Evolutionary conservation across 106 monocot genomes (phyloP), one percentile per base, ranked within the genome.

Genomic region (Alisma plantagoaquatica): DNA sequence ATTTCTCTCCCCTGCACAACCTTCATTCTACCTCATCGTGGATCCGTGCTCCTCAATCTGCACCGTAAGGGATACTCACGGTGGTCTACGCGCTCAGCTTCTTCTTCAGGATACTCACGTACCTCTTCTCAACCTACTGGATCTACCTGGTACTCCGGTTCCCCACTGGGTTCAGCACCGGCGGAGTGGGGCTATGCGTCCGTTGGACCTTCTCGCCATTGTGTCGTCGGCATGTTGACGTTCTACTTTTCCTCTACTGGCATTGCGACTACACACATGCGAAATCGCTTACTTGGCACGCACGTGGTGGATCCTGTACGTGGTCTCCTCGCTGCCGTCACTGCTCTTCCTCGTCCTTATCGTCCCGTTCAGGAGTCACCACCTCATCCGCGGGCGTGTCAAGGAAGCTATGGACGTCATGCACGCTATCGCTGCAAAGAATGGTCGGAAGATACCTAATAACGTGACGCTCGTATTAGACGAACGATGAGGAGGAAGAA

Each of bases 221-320:
- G 74, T 21, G 31, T 18, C 8, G 81, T 60, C 23, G 86, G 81
- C 21, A 81, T 81, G 86, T 86, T 71, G 41, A 77, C 81, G 22
- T 86, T 86, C 73, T 86, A 81, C 81, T 86, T 86, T 71, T 86
- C 81, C 77, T 81, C 81, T 54, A 71, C 56, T 33, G 87, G 81
- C 51, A 77, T 75, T 53, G 77, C 75, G 9, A 17, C 30, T 77
- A 81, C 49, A 5, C 49, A 21, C 3, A 2, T 49, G 49, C 23
- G n/a, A n/a, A n/a, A n/a, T n/a, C 4, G 21, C 51, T 27, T 49
- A 45, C 46, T 30, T 42, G 27, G 20, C 27, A 25, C 20, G 16
- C 27, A 59, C 65, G 1, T 73, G 64, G 65, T 29, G 64, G 14
- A 10, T 29, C 1, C 43, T 59, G 69, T 69, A 63, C 59, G 16